These are phyloP conservation scores for Leptographium wingfieldii DNA, from an alignment of 2,329 filamentous ascomycete genomes.

Conservation along the genomic window DNA sequence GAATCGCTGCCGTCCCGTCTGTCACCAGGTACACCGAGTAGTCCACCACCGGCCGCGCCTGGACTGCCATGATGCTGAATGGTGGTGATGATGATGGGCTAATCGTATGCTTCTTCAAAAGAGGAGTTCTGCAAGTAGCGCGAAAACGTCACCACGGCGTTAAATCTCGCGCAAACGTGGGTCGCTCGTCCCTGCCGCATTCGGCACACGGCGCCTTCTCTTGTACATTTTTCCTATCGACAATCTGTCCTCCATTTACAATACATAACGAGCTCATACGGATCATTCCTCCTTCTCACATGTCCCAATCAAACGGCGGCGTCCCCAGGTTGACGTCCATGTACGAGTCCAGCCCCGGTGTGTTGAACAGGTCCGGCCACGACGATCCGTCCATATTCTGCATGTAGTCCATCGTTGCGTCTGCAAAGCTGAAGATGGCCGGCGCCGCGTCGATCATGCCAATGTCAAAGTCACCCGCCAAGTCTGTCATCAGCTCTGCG, in stretches of 20 bases:
- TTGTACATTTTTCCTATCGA: no score
- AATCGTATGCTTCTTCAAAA: neutral
- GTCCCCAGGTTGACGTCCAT: slow-evolving; percentile 5
- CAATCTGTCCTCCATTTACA: neutral
- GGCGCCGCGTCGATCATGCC: neutral
- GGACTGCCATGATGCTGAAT: neutral
- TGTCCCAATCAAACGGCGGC: neutral
- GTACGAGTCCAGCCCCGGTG: slow-evolving; percentile 7
- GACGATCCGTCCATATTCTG: slow-evolving; percentile 14
- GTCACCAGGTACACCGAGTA: slow-evolving; percentile 86
- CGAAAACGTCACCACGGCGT: neutral
- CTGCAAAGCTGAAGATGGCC: slow-evolving; percentile 8
- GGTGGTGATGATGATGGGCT: neutral
- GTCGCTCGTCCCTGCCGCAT: neutral
- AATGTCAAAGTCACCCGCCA: neutral
- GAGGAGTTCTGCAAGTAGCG: neutral
- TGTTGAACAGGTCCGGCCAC: slow-evolving; percentile 7
- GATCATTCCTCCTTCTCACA: neutral
- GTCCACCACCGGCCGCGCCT: slow-evolving; percentile 31
- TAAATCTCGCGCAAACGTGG: neutral
- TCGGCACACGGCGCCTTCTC: neutral
- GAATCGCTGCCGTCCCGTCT: slow-evolving; percentile 76
- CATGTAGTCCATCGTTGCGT: slow-evolving; percentile 17
- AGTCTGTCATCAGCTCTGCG: neutral
- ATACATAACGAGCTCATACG: no score